phyloP scores from a whole-genome alignment of 2,329 filamentous ascomycete species.

The Trichoderma cornu-damae region DNA sequence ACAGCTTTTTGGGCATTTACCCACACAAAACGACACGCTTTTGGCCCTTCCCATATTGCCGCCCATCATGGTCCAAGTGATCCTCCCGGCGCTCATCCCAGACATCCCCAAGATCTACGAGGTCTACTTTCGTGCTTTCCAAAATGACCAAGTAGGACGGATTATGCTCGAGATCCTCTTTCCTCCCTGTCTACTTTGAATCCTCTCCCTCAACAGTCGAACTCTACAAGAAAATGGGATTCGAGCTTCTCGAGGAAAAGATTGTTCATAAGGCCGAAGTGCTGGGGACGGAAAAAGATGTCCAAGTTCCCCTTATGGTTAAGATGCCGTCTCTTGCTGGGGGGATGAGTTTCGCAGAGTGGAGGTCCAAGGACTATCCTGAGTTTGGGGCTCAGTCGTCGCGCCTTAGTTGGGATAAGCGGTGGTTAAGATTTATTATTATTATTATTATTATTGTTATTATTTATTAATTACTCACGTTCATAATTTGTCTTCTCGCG shows the following conservation, averaged over 20 bases:
- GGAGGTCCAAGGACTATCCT: slow-evolving; percentile 26
- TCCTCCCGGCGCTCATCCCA: slow-evolving; percentile 42
- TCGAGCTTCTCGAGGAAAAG: slow-evolving; percentile 36
- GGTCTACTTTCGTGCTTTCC: slow-evolving; percentile 44
- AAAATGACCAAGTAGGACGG: slow-evolving; percentile 34
- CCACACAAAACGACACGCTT: neutral
- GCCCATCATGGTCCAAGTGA: slow-evolving; percentile 35
- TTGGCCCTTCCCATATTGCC: neutral
- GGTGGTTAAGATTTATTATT: neutral
- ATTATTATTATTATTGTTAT: too few relatives aligned
- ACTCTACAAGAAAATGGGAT: slow-evolving; percentile 45
- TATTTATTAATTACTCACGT: too few relatives aligned
- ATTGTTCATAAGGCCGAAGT: slow-evolving; percentile 29
- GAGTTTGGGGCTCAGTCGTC: slow-evolving; percentile 14
- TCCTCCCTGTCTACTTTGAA: slow-evolving; percentile 42
- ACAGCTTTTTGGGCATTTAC: neutral
- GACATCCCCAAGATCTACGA: slow-evolving; percentile 45
- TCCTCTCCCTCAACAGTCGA: slow-evolving; percentile 38
- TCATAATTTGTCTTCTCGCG: neutral
- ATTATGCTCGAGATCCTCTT: slow-evolving; percentile 41
- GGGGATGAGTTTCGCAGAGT: slow-evolving; percentile 34
- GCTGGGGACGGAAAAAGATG: slow-evolving; percentile 33
- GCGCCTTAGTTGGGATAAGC: neutral
- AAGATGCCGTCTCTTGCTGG: slow-evolving; percentile 35
- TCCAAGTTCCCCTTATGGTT: slow-evolving; percentile 40